Base-by-base conservation (phyloP, 805 yeast genomes). In the Ogataea pini region DNA sequence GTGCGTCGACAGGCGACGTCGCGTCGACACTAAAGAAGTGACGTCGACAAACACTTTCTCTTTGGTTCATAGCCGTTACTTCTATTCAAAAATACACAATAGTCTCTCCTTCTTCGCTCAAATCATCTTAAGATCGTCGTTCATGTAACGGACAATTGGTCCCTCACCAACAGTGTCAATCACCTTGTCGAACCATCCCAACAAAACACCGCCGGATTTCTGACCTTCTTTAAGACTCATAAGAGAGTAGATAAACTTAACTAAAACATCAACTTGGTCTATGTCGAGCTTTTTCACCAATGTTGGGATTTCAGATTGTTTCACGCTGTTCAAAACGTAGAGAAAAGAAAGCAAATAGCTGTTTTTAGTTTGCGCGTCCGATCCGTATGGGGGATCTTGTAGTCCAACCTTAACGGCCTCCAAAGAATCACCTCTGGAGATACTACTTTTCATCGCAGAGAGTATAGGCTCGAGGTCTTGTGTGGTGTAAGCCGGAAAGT, bases 101-200 rank as follows among this genome's bases (percentile, higher is more conserved):
- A 29, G 10, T 12, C 19, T 33, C 7, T 14, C 19, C 36, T 10
- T 32, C 18, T 6, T n/a, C 36, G 20, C 16, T 34, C 34, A 52
- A 34, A 36, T 29, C 52, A 58, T 39, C 36, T 48, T 59, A 12
- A 56, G 51, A 19, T 58, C 81, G 69, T 92, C 98, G 36, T 89
- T 80, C 68, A 90, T 76, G 67, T 82, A 90, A 58, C 96, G 82
- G 43, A 87, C 87, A 57, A 94, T 84, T 36, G 96, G 87, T 10
- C 96, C 96, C 63, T 86, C 83, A 16, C 98, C 98, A 13, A 91
- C 80, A 17, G 79, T 71, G 52, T 86, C 95, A 31, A 89, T 83
- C 16, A 92, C 80, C 69, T 89, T 90, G 58, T 92, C 97, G 64
- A 85, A 89, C 99, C 99, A 94, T 27, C 85, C 80, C 58, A 94